These are phyloP conservation scores for Excoecaria agallocha DNA, from an alignment of 345 rosid genomes.

Conservation along the genomic window DNA sequence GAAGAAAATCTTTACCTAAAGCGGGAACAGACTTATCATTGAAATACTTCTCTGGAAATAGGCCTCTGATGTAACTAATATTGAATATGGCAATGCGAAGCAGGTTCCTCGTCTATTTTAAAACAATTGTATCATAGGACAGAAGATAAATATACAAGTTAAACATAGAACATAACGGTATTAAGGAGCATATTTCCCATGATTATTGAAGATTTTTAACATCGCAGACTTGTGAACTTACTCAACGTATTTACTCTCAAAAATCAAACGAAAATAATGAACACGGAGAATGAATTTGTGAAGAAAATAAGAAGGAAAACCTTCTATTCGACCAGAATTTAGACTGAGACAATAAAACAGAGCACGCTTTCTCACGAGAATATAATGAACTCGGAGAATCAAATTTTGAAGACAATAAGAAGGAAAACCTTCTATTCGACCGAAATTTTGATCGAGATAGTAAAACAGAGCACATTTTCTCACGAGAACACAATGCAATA, in stretches of 20 bases:
- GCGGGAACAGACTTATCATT: constrained; percentile 95
- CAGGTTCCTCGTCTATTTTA: constrained; percentile 72
- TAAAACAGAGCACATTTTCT: not conserved
- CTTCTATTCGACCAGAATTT: not conserved
- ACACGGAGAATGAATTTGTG: not conserved
- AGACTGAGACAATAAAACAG: not conserved
- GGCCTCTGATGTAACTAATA: constrained; percentile 92
- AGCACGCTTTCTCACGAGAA: not conserved
- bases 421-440: no score
- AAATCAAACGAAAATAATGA: not conserved
- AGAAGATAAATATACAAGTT: constrained; percentile 8
- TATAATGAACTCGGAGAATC: not conserved
- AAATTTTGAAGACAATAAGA: no score
- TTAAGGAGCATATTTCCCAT: not conserved
- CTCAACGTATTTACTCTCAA: not conserved
- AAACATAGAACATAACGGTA: not conserved
- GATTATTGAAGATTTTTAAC: not conserved
- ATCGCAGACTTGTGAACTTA: not conserved
- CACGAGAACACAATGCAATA: not conserved
- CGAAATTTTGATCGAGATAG: not conserved
- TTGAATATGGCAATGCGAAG: constrained; percentile 95
- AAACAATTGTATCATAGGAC: constrained; percentile 1
- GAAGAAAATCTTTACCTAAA: constrained; percentile 46
- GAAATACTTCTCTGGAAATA: constrained; percentile 95
- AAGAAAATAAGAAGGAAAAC: not conserved